Percentiles rank a stretch among this genome's conserved stretches.
These are phyloP conservation scores for Conringia planisiliqua DNA, from an alignment of 345 rosid species.

Conservation along the genomic window DNA sequence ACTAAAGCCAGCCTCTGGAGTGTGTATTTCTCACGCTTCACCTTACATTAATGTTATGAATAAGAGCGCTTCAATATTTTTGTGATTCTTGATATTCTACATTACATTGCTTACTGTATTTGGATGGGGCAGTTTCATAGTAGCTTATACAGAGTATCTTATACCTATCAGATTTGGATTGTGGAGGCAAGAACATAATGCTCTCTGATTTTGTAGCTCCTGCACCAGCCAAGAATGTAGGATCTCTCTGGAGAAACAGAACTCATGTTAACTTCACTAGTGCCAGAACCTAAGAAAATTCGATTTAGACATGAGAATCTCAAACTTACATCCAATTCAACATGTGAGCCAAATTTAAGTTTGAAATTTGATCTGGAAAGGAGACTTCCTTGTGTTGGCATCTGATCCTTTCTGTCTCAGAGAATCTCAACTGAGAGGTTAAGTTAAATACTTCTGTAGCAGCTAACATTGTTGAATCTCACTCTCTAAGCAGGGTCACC, in stretches of 20 bases:
- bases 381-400: slow-evolving; percentile 13
- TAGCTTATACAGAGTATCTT: slow-evolving; percentile 25
- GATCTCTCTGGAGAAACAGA: slow-evolving; percentile 8
- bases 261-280: slow-evolving; percentile 3
- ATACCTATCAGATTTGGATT: slow-evolving; percentile 25
- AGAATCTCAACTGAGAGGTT: slow-evolving; percentile 17
- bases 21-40: not conserved
- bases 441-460: slow-evolving; percentile 4
- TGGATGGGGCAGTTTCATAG: slow-evolving; percentile 28
- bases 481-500: not conserved
- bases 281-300: slow-evolving; percentile 16
- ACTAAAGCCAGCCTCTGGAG: not conserved
- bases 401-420: slow-evolving; percentile 27
- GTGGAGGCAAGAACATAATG: slow-evolving; percentile 26
- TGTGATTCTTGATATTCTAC: not conserved
- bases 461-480: not conserved
- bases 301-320: slow-evolving; percentile 18
- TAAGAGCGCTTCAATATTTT: not conserved
- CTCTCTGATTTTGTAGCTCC: slow-evolving; percentile 17
- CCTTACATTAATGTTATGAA: slow-evolving; percentile 16
- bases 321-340: not conserved
- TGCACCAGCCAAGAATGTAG: slow-evolving; percentile 15
- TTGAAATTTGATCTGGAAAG: slow-evolving; percentile 7
- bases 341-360: not conserved
- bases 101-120: slow-evolving; percentile 24